A percentile compares a stretch with the other conserved stretches of the same genome.
Evolutionary conservation across 345 rosid genomes (phyloP).

Genomic region (Moricandia moricandioides): DNA sequence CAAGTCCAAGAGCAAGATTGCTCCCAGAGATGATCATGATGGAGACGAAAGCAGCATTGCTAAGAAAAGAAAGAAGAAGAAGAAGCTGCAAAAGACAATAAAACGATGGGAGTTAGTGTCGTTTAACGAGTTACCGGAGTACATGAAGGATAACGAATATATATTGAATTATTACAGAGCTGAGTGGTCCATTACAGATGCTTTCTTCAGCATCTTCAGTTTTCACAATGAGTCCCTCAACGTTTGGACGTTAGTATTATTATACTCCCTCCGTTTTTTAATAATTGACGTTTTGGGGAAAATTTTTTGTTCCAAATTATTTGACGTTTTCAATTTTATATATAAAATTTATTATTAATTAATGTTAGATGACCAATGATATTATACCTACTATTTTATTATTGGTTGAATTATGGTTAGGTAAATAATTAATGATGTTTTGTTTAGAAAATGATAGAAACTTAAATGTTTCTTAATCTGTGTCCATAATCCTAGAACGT

Average conservation of each 20-base stretch:
- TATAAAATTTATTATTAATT: too few relatives aligned
- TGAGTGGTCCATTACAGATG: constrained; percentile 76
- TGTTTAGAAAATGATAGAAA: too few relatives aligned
- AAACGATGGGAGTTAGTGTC: constrained; percentile 51
- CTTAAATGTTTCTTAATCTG: too few relatives aligned
- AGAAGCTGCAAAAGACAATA: constrained; percentile 24
- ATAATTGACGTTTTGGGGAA: too few relatives aligned
- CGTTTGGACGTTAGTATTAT: constrained; percentile 78
- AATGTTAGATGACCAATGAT: too few relatives aligned
- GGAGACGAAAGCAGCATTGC: constrained; percentile 2
- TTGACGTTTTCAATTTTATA: too few relatives aligned
- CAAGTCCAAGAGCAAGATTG: constrained; percentile 27
- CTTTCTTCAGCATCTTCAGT: constrained; percentile 69
- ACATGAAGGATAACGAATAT: constrained; percentile 88
- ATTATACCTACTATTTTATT: too few relatives aligned
- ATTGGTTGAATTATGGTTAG: too few relatives aligned
- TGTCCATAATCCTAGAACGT: too few relatives aligned
- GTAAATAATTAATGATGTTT: too few relatives aligned
- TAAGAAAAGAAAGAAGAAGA: constrained; percentile 3
- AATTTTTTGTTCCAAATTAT: too few relatives aligned
- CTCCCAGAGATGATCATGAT: constrained; percentile 13
- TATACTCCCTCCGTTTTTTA: too few relatives aligned
- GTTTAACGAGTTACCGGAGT: constrained; percentile 70
- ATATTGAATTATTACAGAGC: constrained; percentile 62
- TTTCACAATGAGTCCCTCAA: constrained; percentile 94